Evolutionary conservation across 768 basidiomycete genomes (phyloP), one percentile per base, ranked within the genome.

Genomic region (Clitopilus hobsonii): DNA sequence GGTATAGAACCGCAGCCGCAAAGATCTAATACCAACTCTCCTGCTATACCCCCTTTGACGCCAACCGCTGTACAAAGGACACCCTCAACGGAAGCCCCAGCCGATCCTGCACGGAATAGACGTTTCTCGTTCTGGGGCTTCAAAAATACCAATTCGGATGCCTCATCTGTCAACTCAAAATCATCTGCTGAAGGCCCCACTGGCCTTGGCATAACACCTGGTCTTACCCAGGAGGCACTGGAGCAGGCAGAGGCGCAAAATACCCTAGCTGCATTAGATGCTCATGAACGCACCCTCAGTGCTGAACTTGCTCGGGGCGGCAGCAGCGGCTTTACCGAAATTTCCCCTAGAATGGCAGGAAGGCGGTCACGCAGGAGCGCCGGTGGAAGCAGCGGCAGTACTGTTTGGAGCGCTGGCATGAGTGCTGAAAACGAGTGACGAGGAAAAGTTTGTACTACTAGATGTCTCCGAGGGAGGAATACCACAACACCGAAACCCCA

Each of bases 371-470:
- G 79, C 49, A 75, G 79, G 56, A 86, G 85, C 58, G 78, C 67
- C 22, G 81, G 83, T 32, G 87, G 85, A 6, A 87, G 86, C 58
- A 85, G 84, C 60, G 84, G 81, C 10, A 89, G 88, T 68, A 93
- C 91, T 1, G 88, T 93, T 25, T 93, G 87, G 86, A 92, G 91
- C 66, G 90, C 90, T 51, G 90, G 90, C 27, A 85, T 89, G 85
- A 83, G 84, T 60, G 85, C 75, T 49, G 41, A 45, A 18, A 45
- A 45, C 22, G 41, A 45, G 14, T 45, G 41, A 45, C 18, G 2
- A 23, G 4, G 22, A 23, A 18, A 20, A 18, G 13, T 30, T 36
- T 36, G 32, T 36, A 36, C 32, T 11, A 36, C n/a, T 36, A 36
- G 32, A 36, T 2, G 32, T 36, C 32, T 11, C 13, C n/a, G n/a